Evolutionary conservation across 2,329 filamentous ascomycete species (phyloP), one percentile per base, ranked within the genome.

Genomic region (Mycosphaerella sp.): DNA sequence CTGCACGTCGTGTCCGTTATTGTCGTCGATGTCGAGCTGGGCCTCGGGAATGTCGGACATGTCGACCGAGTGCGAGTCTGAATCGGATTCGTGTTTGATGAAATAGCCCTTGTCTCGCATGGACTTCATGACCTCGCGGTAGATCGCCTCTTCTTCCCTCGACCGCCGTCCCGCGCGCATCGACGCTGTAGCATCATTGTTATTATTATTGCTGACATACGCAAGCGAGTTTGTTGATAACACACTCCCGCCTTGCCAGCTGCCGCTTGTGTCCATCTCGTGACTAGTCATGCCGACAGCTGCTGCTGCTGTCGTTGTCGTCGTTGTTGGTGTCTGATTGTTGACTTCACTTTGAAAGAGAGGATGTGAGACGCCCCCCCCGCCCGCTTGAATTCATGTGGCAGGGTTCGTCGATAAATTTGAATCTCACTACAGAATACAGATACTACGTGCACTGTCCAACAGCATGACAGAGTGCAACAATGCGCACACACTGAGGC

Each of bases 171-270:
- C 52, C 44, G 18, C 50, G 41, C 39, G 46, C 48, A 39, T 28
- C 35, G 45, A 7, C 45, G 45, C 18, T 41, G 51, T 16, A 37
- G 28, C 49, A 49, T n/a, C n/a, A 35, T 55, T 37, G 39, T 52
- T 21, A 59, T 37, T 57, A 59, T 17, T 51, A 46, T 60, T 64
- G 55, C 57, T 64, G 49, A 66, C 54, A 54, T 64, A 66, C 35
- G 65, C 66, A 34, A 68, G 61, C 6, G 62, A 64, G 53, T 66
- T 64, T 4, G 66, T 66, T 18, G 64, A 66, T n/a, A 67, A 58
- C 41, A 66, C 65, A 14, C 28, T 27, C 21, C 21, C 37, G 37
- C 30, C 18, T 16, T 49, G 39, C 45, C 58, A 41, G 59, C 50
- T 67, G 62, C 52, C 59, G 61, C 60, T 30, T 8, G 37, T 34